Evolutionary conservation across 2,329 filamentous ascomycete genomes (phyloP).

Genomic region (Pseudogymnoascus sp.): DNA sequence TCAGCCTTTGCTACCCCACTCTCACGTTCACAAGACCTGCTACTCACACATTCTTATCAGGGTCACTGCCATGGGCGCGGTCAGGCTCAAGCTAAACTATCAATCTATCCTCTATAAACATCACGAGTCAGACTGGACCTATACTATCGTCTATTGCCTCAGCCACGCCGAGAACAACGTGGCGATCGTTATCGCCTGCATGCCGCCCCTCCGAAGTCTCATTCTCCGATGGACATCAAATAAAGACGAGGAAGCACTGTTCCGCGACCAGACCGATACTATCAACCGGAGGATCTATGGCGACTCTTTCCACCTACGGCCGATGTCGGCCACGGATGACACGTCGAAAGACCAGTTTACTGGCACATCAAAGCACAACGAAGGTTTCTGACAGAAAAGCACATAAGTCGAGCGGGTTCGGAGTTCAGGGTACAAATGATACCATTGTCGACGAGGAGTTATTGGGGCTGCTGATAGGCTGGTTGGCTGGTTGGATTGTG

Average conservation of each 20-base stretch:
- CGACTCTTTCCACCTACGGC: background rate
- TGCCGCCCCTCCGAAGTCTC: slow-evolving; percentile 3
- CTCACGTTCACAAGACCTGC: background rate
- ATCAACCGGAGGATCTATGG: slow-evolving; percentile 6
- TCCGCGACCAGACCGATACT: background rate
- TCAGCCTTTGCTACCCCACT: background rate
- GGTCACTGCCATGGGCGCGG: background rate
- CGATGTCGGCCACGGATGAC: background rate
- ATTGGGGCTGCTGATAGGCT: background rate
- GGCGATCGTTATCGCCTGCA: background rate
- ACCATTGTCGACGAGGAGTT: slow-evolving; percentile 6
- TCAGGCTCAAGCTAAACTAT: background rate
- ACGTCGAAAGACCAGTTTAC: background rate
- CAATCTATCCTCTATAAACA: slow-evolving; percentile 3
- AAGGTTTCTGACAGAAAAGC: background rate
- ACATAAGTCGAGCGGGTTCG: background rate
- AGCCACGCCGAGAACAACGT: slow-evolving; percentile 8
- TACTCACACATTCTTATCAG: background rate
- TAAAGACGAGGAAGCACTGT: slow-evolving; percentile 1
- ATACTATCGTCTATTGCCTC: slow-evolving; percentile 4
- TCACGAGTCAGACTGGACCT: background rate
- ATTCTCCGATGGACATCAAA: slow-evolving; percentile 4
- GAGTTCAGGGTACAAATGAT: background rate
- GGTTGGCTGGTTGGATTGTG: background rate
- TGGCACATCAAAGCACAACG: slow-evolving; percentile 4